Evolutionary conservation across 768 basidiomycete species (phyloP), one percentile per base, ranked within the genome.

Genomic region (Dioszegia hungarica): DNA sequence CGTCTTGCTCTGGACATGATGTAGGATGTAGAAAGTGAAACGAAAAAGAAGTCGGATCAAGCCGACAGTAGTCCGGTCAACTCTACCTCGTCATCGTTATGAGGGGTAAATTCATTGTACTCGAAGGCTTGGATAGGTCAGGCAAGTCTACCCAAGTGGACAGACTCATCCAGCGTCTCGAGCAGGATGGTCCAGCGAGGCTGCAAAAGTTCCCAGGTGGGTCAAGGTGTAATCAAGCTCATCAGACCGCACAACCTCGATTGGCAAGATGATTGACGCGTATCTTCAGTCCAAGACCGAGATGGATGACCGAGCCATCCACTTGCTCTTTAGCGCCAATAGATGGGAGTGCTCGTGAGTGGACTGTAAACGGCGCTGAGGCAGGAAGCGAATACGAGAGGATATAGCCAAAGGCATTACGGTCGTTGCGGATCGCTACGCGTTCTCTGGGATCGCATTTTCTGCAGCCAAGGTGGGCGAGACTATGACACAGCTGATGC

Each of bases 381-480:
- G 6, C 59, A 87, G 88, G 24, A 75, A 84, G 2, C 79, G 79
- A 0, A 90, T 97, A 48, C 79, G 83, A 55, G 67, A 76, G 5
- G 77, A 83, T 22, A 80, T 95, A 2, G 74, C 74, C 0, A 68
- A 79, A 0, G 90, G 91, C 0, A 87, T 84, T 3, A 82, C 83
- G 0, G 79, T 99, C 69, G 77, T 99, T 41, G 90, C 89, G 68
- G 94, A 98, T 74, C 82, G 95, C 39, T 99, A 98, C 73, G 89
- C 92, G 0, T 98, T 97, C 77, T 98, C 93, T 2, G 94, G 94
- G 0, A 86, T 92, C 62, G 92, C 90, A 1, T 98, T 97, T 64
- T 78, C 79, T 2, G 75, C 77, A 39, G 78, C 80, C 45, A 81
- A 81, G 64, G 79, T 78, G 73, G 19, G 11, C 20, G 27, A 4